Evolutionary conservation across 345 rosid species (phyloP).

Genomic region (Geranium rotundifolium): DNA sequence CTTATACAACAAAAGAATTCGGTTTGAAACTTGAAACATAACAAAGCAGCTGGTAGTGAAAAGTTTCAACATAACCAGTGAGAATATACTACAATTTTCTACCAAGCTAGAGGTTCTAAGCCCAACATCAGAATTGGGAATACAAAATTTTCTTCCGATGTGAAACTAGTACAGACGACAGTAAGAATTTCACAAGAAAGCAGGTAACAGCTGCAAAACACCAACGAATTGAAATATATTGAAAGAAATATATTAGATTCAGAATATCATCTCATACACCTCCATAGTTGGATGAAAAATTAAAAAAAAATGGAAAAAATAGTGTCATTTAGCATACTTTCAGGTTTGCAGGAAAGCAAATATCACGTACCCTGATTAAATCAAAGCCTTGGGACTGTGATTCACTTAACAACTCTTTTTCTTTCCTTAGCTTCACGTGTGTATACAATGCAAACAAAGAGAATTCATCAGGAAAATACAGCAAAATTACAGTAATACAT

Average conservation of each 20-base stretch:
- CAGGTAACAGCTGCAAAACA: too few species aligned
- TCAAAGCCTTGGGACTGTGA: constrained; percentile 63
- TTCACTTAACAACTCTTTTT: constrained; percentile 56
- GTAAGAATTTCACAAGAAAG: too few species aligned
- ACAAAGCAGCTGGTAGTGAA: neutral
- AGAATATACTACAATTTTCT: neutral
- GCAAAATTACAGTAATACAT: neutral
- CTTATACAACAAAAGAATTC: too few species aligned
- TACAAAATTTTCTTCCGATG: too few species aligned
- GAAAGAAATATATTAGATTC: neutral
- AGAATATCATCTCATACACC: neutral
- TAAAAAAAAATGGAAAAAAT: neutral
- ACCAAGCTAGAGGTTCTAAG: too few species aligned
- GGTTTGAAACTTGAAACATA: neutral
- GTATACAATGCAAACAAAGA: neutral
- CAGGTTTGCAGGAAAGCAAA: neutral
- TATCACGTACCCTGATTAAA: constrained; percentile 45
- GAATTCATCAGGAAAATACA: constrained; percentile 1
- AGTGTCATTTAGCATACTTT: neutral
- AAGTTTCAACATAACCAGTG: neutral
- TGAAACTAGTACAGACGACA: too few species aligned
- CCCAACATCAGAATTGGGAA: too few species aligned
- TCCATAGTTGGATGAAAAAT: neutral
- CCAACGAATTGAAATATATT: too few species aligned
- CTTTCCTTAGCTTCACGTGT: constrained; percentile 53